phyloP scores from a whole-genome alignment of 768 basidiomycete genomes.

The Tulasnella calospora region DNA sequence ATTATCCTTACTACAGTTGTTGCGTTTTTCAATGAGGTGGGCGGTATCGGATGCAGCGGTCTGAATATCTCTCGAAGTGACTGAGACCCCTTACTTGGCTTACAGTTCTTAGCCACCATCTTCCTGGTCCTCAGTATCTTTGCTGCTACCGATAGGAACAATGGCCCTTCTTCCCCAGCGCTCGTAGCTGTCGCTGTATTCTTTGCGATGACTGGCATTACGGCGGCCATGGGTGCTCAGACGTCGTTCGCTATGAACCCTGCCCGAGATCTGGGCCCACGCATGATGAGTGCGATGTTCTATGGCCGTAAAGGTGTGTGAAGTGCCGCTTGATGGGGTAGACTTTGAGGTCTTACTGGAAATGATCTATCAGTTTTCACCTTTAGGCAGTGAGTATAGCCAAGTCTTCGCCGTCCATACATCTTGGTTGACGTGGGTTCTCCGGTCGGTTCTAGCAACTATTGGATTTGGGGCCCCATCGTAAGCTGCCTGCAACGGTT shows the following conservation, averaged over 20 bases:
- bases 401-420: not conserved
- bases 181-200: conserved; percentile 55
- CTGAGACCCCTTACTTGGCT: not conserved
- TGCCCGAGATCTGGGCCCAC: conserved; percentile 66
- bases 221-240: conserved; percentile 54
- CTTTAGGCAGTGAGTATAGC: not conserved
- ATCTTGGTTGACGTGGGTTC: not conserved
- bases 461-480: conserved; percentile 68
- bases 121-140: conserved; percentile 54
- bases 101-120: conserved; percentile 52
- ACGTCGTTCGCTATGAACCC: conserved; percentile 66
- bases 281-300: conserved; percentile 56
- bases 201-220: conserved; percentile 55
- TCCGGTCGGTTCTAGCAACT: conserved; percentile 45
- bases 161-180: conserved; percentile 46
- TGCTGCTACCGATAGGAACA: conserved; percentile 50
- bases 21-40: conserved; percentile 40
- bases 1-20: conserved; percentile 34
- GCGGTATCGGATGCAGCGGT: not conserved
- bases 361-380: not conserved
- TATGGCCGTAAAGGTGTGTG: conserved; percentile 48
- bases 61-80: not conserved
- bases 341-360: not conserved
- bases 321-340: not conserved
- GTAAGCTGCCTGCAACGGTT: not conserved